Evolutionary conservation across 164 flowering plant species (phyloP).

Genomic region (Hamamelis virginiana): DNA sequence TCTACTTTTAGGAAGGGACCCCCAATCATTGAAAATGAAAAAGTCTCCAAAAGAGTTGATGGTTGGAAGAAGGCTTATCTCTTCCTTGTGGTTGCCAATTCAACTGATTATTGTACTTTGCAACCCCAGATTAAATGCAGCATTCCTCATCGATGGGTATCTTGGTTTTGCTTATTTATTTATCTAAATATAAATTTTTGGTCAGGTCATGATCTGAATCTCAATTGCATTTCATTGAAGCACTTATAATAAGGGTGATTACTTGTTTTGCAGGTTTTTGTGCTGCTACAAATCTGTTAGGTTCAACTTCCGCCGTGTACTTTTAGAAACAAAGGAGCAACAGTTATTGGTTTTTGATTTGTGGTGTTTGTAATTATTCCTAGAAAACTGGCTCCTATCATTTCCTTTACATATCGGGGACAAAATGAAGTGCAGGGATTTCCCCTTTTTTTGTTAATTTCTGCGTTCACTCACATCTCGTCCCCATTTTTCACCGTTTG

Average conservation of each 20-base stretch:
- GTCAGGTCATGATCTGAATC: neutral
- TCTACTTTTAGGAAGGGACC: too few species aligned
- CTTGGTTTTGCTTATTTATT: too few species aligned
- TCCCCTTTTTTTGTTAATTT: constrained; percentile 28
- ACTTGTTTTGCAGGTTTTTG: constrained; percentile 22
- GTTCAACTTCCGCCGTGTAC: constrained; percentile 13
- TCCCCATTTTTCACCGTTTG: constrained; percentile 7
- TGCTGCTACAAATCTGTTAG: neutral
- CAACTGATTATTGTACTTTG: neutral
- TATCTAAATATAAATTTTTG: neutral
- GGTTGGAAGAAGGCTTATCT: too few species aligned
- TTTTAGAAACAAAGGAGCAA: neutral
- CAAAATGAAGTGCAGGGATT: constrained; percentile 25
- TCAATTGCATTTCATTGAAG: neutral
- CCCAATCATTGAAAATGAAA: too few species aligned
- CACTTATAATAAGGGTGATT: neutral
- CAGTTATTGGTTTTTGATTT: constrained; percentile 7
- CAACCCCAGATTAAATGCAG: neutral
- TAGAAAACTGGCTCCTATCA: neutral
- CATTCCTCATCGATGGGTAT: neutral
- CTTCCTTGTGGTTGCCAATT: neutral
- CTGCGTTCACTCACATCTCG: constrained; percentile 11
- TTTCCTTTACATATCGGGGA: constrained; percentile 12
- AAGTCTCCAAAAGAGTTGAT: too few species aligned
- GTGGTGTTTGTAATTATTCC: neutral